phyloP scores from a whole-genome alignment of 805 yeast species.

The Candida caryicola region DNA sequence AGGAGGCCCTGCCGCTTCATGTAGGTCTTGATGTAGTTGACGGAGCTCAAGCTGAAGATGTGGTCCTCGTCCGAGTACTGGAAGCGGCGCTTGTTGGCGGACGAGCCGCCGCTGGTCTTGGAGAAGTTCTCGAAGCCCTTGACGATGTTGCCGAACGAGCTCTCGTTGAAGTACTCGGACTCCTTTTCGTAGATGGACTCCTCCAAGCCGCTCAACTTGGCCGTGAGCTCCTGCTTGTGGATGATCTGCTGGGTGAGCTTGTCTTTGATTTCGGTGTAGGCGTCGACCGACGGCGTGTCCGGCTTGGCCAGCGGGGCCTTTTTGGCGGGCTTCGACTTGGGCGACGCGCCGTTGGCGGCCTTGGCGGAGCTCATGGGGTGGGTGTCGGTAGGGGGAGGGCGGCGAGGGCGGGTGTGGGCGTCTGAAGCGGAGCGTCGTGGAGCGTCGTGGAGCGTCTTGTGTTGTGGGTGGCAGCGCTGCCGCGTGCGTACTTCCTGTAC shows the following conservation, averaged over 20 bases:
- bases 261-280: conserved; percentile 65
- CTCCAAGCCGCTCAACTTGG: conserved; percentile 60
- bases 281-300: conserved; percentile 30
- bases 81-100: conserved; percentile 46
- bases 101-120: conserved; percentile 36
- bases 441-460: too few relatives aligned
- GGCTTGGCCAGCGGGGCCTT: neutral
- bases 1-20: conserved; percentile 45
- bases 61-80: conserved; percentile 72
- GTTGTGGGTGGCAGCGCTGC: too few relatives aligned
- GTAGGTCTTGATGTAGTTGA: conserved; percentile 59
- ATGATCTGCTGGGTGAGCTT: conserved; percentile 62
- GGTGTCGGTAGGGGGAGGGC: too few relatives aligned
- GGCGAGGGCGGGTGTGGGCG: too few relatives aligned
- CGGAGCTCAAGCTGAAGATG: conserved; percentile 73
- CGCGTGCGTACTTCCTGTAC: too few relatives aligned
- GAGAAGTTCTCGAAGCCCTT: conserved; percentile 85
- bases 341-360: neutral
- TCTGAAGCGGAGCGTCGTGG: too few relatives aligned
- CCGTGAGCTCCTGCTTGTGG: conserved; percentile 63
- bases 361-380: neutral
- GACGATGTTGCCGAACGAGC: conserved; percentile 76
- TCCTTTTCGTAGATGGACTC: conserved; percentile 79
- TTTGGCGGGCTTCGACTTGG: neutral
- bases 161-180: conserved; percentile 70